These are phyloP conservation scores for Saccharomycopsis hybrid DNA, from an alignment of 1,139 yeast species.

Conservation along the genomic window DNA sequence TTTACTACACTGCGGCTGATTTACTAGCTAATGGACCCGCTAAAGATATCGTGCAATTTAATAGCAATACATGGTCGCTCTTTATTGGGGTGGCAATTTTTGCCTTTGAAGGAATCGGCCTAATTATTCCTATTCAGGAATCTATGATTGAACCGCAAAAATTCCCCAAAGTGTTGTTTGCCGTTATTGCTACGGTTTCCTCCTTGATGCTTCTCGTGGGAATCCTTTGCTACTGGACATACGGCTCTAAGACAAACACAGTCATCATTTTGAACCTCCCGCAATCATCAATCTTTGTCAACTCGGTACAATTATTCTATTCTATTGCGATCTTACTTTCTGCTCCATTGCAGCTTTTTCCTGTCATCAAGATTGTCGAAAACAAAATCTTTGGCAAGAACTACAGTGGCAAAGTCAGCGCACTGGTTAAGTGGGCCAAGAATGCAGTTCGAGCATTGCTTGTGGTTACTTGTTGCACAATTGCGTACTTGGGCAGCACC, in stretches of 20 bases:
- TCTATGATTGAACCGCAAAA: slow-evolving; percentile 69
- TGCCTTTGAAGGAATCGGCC: slow-evolving; percentile 76
- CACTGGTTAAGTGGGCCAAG: slow-evolving; percentile 57
- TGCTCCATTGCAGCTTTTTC: slow-evolving; percentile 71
- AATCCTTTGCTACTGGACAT: slow-evolving; percentile 60
- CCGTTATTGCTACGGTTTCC: slow-evolving; percentile 57
- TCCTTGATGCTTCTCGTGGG: slow-evolving; percentile 56
- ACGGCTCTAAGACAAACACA: slow-evolving; percentile 60
- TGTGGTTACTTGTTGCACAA: slow-evolving; percentile 45
- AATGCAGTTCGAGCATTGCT: slow-evolving; percentile 48
- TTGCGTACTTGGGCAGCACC: slow-evolving; percentile 57
- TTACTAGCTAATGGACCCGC: slow-evolving; percentile 40
- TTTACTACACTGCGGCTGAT: slow-evolving; percentile 48
- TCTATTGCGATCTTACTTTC: slow-evolving; percentile 69
- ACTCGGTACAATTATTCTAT: slow-evolving; percentile 58
- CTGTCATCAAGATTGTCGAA: slow-evolving; percentile 69
- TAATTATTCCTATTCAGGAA: slow-evolving; percentile 70
- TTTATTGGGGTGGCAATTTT: slow-evolving; percentile 78
- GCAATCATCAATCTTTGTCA: slow-evolving; percentile 55
- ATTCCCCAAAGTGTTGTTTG: slow-evolving; percentile 56
- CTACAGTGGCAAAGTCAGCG: slow-evolving; percentile 45
- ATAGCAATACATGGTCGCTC: slow-evolving; percentile 60
- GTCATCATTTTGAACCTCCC: slow-evolving; percentile 69
- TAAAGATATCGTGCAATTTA: slow-evolving; percentile 41
- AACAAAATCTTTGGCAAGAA: slow-evolving; percentile 43